Evolutionary conservation across 192 early-diverging fungal genomes (phyloP), one percentile per base, ranked within the genome.

Genomic region (Rhizophagus sp.): DNA sequence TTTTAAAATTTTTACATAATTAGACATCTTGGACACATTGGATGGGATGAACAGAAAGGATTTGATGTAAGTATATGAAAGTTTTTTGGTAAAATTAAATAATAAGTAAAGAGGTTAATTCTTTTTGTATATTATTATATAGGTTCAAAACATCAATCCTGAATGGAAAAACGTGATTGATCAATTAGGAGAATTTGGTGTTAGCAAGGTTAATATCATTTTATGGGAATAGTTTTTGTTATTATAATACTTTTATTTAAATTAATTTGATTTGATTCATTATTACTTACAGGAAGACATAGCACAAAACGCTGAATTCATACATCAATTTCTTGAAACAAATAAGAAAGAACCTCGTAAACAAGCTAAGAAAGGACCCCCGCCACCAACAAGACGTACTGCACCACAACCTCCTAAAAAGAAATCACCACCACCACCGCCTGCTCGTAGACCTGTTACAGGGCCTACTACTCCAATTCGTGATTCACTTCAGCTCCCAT

Each of bases 161-260:
- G 87, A 91, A 81, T 94, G 93, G 89, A 88, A 87, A 66, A 85
- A 87, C 69, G 75, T 95, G n/a, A 90, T 95, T 78, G 89, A 91
- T 80, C 87, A 90, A 65, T 84, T 95, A 80, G 87, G 88, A 5
- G 86, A 89, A 34, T 87, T 91, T 81, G 93, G 91, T 72, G 88
- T 95, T 62, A 90, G 87, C 39, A 87, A 89, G 62, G 85, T 79
- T 70, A 52, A 13, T 75, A 5, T 44, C 3, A 39, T 52, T 41
- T 27, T 4, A 76, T 76, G 12, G 8, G 1, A 8, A 5, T 63
- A 39, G 2, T 24, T 11, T 4, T 15, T 1, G 19, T 66, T 13
- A 6, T 33, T 66, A 24, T 67, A 22, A 24, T 34, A 24, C 39
- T 65, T 62, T 15, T 5, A 62, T 57, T 25, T 12, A 83, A 82